phyloP scores from a whole-genome alignment of 2,329 filamentous ascomycete genomes.

The Hawksworthiomyces lignivorus region DNA sequence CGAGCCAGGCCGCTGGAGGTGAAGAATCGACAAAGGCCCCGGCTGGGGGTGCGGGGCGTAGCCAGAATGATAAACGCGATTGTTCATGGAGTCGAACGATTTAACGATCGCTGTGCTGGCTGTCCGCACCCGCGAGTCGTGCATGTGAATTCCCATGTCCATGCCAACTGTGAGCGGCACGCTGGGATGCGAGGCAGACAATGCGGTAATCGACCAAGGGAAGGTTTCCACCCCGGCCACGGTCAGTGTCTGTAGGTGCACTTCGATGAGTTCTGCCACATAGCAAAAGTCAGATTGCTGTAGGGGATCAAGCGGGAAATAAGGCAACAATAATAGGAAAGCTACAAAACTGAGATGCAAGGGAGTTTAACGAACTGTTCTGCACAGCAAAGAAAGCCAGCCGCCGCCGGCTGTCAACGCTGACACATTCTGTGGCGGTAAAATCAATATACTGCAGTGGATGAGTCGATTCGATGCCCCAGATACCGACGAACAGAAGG shows the following conservation, averaged over 20 bases:
- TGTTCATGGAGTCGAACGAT: slow-evolving; percentile 29
- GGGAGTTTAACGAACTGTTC: slow-evolving; percentile 36
- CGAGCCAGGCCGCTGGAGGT: slow-evolving; percentile 54
- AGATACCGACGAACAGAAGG: slow-evolving; percentile 52
- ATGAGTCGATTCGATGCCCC: slow-evolving; percentile 32
- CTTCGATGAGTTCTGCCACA: slow-evolving; percentile 59
- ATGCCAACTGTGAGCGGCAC: slow-evolving; percentile 80
- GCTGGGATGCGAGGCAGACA: slow-evolving; percentile 61
- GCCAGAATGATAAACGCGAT: slow-evolving; percentile 42
- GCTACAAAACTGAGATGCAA: no score
- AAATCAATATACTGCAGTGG: slow-evolving; percentile 55
- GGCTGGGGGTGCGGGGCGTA: slow-evolving; percentile 73
- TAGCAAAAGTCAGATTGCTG: no score
- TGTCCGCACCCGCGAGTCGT: slow-evolving; percentile 58
- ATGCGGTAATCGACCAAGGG: slow-evolving; percentile 73
- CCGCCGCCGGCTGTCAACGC: slow-evolving; percentile 59
- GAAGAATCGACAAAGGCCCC: slow-evolving; percentile 74
- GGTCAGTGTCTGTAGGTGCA: slow-evolving; percentile 68
- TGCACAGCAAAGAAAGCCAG: slow-evolving; percentile 76
- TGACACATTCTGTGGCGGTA: slow-evolving; percentile 72
- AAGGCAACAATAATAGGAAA: no score
- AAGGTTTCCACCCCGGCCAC: slow-evolving; percentile 64
- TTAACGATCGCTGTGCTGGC: slow-evolving; percentile 19
- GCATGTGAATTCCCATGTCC: slow-evolving; percentile 69
- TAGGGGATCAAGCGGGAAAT: no score